Conservation (phyloP, 2,329 filamentous ascomycete genomes). For the Massarina eburnea region DNA sequence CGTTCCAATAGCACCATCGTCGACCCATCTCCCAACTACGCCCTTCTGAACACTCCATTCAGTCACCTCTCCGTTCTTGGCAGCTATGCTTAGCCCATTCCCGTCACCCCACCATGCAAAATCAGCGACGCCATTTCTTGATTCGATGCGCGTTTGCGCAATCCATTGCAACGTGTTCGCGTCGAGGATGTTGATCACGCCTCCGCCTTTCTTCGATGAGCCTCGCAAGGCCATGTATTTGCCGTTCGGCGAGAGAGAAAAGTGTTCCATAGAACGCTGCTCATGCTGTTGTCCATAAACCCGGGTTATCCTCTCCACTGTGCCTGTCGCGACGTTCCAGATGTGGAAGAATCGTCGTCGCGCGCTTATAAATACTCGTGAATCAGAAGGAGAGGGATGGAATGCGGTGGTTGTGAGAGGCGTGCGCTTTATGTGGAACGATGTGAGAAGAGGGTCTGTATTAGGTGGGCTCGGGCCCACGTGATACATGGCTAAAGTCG, state of each 20-base stretch:
- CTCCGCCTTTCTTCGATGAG: conserved; percentile 79
- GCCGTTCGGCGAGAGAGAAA: conserved; percentile 85
- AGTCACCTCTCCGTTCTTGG: conserved; percentile 84
- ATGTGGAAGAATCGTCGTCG: conserved; percentile 89
- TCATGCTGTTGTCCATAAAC: conserved; percentile 76
- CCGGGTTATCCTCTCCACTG: conserved; percentile 78
- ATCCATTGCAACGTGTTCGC: conserved; percentile 84
- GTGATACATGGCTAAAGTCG: conserved; percentile 86
- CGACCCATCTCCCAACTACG: conserved; percentile 81
- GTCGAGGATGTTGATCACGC: conserved; percentile 82
- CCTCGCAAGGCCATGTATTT: conserved; percentile 82
- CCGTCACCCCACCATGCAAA: conserved; percentile 92
- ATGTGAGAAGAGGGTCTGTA: conserved; percentile 87
- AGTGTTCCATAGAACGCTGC: conserved; percentile 87
- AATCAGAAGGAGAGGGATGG: conserved; percentile 65
- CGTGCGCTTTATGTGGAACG: conserved; percentile 80
- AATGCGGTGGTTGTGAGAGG: conserved; percentile 86
- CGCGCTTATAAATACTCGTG: conserved; percentile 84
- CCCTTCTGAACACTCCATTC: conserved; percentile 77
- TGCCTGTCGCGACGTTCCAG: conserved; percentile 83
- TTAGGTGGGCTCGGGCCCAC: conserved; percentile 73
- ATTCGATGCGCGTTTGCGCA: conserved; percentile 77
- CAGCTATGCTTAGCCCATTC: conserved; percentile 77
- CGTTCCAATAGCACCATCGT: conserved; percentile 85
- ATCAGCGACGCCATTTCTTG: conserved; percentile 80